Percentiles rank a stretch among this genome's conserved stretches.
phyloP scores from a whole-genome alignment of 768 basidiomycete genomes.

The Megacollybia marginata region DNA sequence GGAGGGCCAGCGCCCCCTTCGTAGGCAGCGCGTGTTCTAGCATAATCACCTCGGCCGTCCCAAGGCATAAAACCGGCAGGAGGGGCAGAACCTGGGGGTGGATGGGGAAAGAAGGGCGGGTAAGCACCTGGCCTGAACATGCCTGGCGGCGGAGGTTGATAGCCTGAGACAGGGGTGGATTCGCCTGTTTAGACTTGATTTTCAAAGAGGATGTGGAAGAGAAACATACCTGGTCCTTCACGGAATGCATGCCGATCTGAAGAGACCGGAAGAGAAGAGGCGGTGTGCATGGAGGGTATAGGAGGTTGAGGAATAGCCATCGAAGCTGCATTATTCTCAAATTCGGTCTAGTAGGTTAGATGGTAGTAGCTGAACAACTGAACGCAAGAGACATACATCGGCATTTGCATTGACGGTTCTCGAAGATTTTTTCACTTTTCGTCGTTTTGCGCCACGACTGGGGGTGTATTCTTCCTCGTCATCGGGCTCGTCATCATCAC shows the following conservation, averaged over 20 bases:
- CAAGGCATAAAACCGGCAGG: no score
- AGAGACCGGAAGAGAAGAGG: neutral
- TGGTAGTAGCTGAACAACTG: neutral
- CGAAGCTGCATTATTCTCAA: neutral
- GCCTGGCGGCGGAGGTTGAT: no score
- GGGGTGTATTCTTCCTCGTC: neutral
- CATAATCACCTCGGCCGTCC: no score
- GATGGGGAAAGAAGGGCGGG: no score
- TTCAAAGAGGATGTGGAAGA: no score
- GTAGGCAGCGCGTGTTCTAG: no score
- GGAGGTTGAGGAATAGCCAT: neutral
- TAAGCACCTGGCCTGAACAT: no score
- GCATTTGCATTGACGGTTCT: neutral
- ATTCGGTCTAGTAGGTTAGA: neutral
- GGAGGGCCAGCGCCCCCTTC: no score
- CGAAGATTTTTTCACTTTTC: neutral
- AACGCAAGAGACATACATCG: neutral
- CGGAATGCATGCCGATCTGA: neutral
- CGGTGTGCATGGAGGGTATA: neutral
- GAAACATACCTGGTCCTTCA: no score
- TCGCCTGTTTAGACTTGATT: no score
- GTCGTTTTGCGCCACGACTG: neutral
- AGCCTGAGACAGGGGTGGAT: no score
- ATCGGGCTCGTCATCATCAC: conserved; percentile 5
- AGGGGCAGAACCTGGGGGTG: no score